phyloP scores from a whole-genome alignment of 225 moss, liverwort and hornwort genomes.

The Anthoceros angustus region DNA sequence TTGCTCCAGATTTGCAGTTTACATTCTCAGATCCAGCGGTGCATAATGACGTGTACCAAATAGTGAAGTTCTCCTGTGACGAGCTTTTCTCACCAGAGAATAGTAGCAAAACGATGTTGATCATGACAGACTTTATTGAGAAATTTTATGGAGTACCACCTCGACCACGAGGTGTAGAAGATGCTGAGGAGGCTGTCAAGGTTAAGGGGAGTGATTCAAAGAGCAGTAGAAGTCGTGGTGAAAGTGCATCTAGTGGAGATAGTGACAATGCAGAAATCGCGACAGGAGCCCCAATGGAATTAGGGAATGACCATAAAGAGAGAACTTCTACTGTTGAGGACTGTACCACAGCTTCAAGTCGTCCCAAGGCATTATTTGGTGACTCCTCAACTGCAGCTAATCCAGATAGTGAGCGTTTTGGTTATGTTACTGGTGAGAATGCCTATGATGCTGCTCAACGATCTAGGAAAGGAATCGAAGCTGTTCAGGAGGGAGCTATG shows the following conservation, averaged over 20 bases:
- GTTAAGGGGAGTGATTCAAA: not conserved
- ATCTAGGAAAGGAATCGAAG: not conserved
- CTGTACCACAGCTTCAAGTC: not conserved
- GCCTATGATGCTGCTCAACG: not conserved
- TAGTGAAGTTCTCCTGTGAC: constrained; percentile 69
- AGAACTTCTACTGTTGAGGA: not conserved
- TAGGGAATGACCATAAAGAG: not conserved
- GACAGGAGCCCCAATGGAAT: not conserved
- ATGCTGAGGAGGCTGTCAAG: constrained; percentile 13
- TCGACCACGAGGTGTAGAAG: constrained; percentile 20
- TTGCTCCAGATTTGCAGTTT: constrained; percentile 44
- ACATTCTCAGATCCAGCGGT: constrained; percentile 44
- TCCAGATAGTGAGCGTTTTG: not conserved
- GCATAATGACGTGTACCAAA: constrained; percentile 68
- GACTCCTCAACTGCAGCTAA: not conserved
- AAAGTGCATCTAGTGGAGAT: constrained; percentile 1
- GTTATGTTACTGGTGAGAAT: not conserved
- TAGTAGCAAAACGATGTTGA: constrained; percentile 45
- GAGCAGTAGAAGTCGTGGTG: not conserved
- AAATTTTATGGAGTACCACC: constrained; percentile 50
- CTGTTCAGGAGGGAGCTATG: not conserved
- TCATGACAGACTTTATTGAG: constrained; percentile 47
- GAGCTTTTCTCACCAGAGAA: constrained; percentile 59
- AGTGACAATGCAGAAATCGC: not conserved
- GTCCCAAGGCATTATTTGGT: not conserved